Conservation (phyloP, 2,329 filamentous ascomycete species). For the Pseudofabraea citricarpa region DNA sequence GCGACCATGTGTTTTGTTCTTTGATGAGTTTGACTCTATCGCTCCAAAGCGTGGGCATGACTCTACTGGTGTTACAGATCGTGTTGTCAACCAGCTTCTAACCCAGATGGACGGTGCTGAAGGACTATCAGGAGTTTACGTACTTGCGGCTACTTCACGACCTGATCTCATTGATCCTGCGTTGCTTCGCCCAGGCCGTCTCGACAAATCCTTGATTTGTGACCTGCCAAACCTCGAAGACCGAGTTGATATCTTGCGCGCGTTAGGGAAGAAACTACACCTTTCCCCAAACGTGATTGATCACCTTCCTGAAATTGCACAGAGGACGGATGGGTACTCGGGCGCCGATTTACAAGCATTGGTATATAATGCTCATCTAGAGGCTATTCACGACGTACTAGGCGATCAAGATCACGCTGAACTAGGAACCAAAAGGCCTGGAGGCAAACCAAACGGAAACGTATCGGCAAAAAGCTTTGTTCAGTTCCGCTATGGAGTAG, state of each 20-base stretch:
- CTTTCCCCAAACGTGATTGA: slow-evolving; percentile 58
- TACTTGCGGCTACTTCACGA: slow-evolving; percentile 86
- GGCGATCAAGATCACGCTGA: slow-evolving; percentile 49
- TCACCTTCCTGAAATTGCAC: slow-evolving; percentile 67
- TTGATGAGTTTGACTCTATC: slow-evolving; percentile 97
- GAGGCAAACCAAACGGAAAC: slow-evolving; percentile 12
- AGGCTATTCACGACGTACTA: slow-evolving; percentile 92
- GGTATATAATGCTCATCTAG: slow-evolving; percentile 92
- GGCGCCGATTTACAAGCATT: slow-evolving; percentile 93
- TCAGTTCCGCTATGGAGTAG: slow-evolving; percentile 76
- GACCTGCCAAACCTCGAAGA: slow-evolving; percentile 80
- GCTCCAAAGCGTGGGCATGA: slow-evolving; percentile 96
- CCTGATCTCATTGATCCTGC: slow-evolving; percentile 96
- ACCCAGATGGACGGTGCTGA: slow-evolving; percentile 99
- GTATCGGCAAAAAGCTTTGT: slow-evolving; percentile 47
- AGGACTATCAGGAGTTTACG: slow-evolving; percentile 90
- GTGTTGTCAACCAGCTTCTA: slow-evolving; percentile 95
- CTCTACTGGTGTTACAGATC: slow-evolving; percentile 95
- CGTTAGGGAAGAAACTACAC: slow-evolving; percentile 76
- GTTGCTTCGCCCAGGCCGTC: slow-evolving; percentile 79
- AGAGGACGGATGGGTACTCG: slow-evolving; percentile 80
- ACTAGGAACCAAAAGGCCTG: slow-evolving; percentile 22
- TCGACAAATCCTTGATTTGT: slow-evolving; percentile 91
- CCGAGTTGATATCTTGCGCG: slow-evolving; percentile 80
- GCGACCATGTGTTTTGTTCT: slow-evolving; percentile 91